Evolutionary conservation across 192 early-diverging fungal genomes (phyloP), one percentile per base, ranked within the genome.

Genomic region (Entomortierella lignicola): DNA sequence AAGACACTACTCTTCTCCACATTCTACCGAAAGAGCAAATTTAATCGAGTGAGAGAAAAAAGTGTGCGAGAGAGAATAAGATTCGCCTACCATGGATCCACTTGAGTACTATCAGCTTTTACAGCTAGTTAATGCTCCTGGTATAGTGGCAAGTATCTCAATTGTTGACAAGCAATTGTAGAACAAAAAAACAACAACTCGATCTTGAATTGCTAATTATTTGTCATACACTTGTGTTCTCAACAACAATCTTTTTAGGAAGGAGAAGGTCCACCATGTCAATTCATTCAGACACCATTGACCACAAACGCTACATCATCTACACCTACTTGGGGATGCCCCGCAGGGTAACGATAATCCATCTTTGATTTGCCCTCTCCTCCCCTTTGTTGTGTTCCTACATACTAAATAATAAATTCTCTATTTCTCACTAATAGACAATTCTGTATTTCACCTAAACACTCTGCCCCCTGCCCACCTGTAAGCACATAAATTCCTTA

Each of bases 51-150:
- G 23, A 18, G 18, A 51, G 50, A 51, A 6, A 51, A 41, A 34
- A 20, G 25, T n/a, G 68, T 69, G 73, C n/a, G n/a, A n/a, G n/a
- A n/a, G n/a, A n/a, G n/a, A n/a, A n/a, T n/a, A n/a, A n/a, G n/a
- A n/a, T n/a, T n/a, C n/a, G n/a, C n/a, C n/a, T n/a, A n/a, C n/a
- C n/a, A n/a, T n/a, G n/a, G 75, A 79, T 51, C 75, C 75, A 23
- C 41, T 79, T 26, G 75, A 79, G 2, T 79, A 79, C 57, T 79
- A 79, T 55, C 61, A 62, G 0, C 44, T 79, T 10, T 43, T 79
- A 11, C 62, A 79, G 55, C 27, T 79, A 52, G 75, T 79, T 50
- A 63, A 79, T 66, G 75, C 75, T 8, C 75, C 75, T 25, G 62
- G 66, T 30, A 58, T 79, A 29, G 56, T 70, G 25, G 75, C 51